Percentiles rank a stretch among this genome's conserved stretches.
Evolutionary conservation across 108 stramenopile genomes (phyloP).

Genomic region (Nannochloropsis salina): DNA sequence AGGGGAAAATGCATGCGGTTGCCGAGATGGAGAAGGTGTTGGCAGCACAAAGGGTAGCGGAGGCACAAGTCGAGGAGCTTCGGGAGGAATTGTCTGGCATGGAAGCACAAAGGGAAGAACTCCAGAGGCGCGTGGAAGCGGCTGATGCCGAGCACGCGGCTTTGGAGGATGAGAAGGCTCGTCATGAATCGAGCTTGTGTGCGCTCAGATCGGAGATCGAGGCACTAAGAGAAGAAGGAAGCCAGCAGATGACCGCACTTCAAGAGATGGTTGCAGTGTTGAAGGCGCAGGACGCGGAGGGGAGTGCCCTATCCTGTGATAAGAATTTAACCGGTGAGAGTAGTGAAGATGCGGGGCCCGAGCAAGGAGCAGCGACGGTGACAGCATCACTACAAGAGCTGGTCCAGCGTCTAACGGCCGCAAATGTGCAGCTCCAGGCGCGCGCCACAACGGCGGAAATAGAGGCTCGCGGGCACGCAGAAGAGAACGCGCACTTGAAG

Average conservation of each 20-base stretch:
- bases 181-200: not conserved
- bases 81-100: not conserved
- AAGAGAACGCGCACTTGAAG: not conserved
- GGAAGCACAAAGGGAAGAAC: constrained; percentile 13
- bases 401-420: not conserved
- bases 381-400: not conserved
- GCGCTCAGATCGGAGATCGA: not conserved
- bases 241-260: not conserved
- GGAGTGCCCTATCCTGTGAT: too few relatives aligned
- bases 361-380: not conserved
- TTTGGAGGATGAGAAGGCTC: not conserved
- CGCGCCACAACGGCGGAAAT: not conserved
- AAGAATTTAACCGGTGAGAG: too few relatives aligned
- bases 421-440: not conserved
- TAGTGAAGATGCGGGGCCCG: not conserved
- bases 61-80: not conserved
- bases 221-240: not conserved
- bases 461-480: not conserved
- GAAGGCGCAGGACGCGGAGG: not conserved
- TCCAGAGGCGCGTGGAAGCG: constrained; percentile 19
- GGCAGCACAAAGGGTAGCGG: not conserved
- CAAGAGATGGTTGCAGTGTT: not conserved
- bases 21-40: not conserved
- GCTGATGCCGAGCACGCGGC: not conserved
- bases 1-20: not conserved